Evolutionary conservation across 2,329 filamentous ascomycete species (phyloP).

Genomic region (Cylindrodendrum hubeiense): DNA sequence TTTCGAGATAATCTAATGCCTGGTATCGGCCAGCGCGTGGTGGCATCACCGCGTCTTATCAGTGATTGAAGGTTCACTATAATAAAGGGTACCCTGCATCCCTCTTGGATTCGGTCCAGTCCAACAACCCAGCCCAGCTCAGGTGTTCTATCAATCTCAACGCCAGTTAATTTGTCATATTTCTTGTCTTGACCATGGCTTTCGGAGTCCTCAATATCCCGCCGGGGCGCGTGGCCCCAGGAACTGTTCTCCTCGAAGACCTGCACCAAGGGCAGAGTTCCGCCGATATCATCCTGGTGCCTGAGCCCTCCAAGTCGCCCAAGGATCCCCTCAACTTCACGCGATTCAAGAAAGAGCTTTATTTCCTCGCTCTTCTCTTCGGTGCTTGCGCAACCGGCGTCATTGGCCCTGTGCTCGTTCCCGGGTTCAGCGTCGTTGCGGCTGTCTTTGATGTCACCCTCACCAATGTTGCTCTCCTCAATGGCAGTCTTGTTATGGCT

Average conservation of each 20-base stretch:
- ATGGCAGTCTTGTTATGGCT: constrained; percentile 5
- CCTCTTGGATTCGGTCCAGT: neutral
- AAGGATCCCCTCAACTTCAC: constrained; percentile 8
- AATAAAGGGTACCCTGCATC: too few relatives aligned
- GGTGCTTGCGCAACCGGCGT: constrained; percentile 12
- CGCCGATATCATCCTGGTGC: neutral
- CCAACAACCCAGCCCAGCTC: neutral
- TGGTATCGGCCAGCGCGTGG: too few relatives aligned
- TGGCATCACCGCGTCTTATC: too few relatives aligned
- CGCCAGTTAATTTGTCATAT: neutral
- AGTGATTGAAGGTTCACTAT: too few relatives aligned
- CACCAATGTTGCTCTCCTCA: constrained; percentile 3
- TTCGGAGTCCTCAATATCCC: neutral
- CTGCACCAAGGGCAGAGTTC: neutral
- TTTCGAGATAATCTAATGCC: too few relatives aligned
- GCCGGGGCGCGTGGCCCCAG: neutral
- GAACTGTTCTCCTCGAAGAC: neutral
- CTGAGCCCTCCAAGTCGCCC: constrained; percentile 2
- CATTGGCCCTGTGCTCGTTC: constrained; percentile 9
- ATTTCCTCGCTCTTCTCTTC: neutral
- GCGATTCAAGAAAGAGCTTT: neutral
- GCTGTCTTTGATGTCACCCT: neutral
- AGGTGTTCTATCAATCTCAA: neutral
- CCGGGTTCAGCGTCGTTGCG: constrained; percentile 5
- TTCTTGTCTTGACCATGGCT: neutral